A percentile compares a stretch with the other conserved stretches of the same genome.
These are phyloP conservation scores for Malus hybrid DNA, from an alignment of 331 rosid species.

Conservation along the genomic window DNA sequence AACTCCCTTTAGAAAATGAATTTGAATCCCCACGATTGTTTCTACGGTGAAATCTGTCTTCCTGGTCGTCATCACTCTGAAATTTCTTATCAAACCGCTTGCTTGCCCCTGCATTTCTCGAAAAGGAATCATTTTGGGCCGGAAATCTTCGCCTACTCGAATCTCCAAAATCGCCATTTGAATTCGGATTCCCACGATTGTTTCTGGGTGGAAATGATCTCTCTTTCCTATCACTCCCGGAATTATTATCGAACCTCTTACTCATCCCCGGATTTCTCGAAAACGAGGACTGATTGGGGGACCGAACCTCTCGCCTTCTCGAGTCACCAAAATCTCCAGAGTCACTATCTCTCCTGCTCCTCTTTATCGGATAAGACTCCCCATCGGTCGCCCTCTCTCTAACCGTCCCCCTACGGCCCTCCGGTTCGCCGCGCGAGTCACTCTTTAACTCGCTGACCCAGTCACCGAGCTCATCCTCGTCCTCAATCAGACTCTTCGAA, in stretches of 20 bases:
- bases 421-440: conserved; percentile 34
- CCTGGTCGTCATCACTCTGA: background rate
- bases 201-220: conserved; percentile 4
- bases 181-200: background rate
- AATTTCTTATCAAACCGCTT: conserved; percentile 3
- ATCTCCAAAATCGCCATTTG: conserved; percentile 7
- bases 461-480: conserved; percentile 76
- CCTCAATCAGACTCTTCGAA: conserved; percentile 71
- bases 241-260: background rate
- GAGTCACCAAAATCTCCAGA: conserved; percentile 20
- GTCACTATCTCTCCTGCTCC: conserved; percentile 29
- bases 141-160: conserved; percentile 19
- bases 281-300: conserved; percentile 1
- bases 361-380: conserved; percentile 18
- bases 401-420: conserved; percentile 19
- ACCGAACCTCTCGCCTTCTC: conserved; percentile 1
- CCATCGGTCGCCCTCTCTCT: conserved; percentile 13
- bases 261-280: conserved; percentile 11
- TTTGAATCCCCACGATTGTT: background rate
- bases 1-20: background rate
- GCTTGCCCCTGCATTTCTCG: conserved; percentile 13
- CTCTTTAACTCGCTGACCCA: conserved; percentile 65
- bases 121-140: background rate
- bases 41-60: background rate
- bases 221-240: background rate